These are phyloP conservation scores for Monilinia vaccinii-corymbosi DNA, from an alignment of 2,329 filamentous ascomycete genomes.

Conservation along the genomic window DNA sequence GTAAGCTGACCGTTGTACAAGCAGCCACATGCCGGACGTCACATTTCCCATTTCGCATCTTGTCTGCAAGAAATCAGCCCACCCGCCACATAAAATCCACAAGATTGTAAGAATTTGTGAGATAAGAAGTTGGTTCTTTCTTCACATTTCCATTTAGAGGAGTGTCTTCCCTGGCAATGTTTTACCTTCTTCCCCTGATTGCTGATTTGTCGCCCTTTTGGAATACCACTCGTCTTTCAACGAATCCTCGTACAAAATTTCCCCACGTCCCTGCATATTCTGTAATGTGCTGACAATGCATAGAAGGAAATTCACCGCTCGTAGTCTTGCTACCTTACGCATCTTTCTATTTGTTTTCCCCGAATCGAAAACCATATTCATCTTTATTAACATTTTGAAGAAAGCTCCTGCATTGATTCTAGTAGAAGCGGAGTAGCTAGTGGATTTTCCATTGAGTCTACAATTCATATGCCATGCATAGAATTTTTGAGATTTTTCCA, in stretches of 20 bases:
- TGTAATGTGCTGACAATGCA: slow-evolving; percentile 2
- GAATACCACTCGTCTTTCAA: not conserved
- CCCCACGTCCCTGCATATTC: not conserved
- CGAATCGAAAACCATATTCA: not conserved
- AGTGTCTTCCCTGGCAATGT: not conserved
- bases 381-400: not conserved
- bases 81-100: not conserved
- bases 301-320: not conserved
- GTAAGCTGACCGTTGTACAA: slow-evolving; percentile 7
- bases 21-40: not conserved
- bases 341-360: not conserved
- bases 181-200: not conserved
- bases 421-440: not conserved
- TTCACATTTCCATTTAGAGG: not conserved
- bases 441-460: not conserved
- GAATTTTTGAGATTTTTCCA: not conserved
- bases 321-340: not conserved
- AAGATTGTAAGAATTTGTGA: not conserved
- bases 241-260: not conserved
- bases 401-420: not conserved
- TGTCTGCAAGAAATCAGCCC: not conserved
- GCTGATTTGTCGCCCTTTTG: not conserved
- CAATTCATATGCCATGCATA: not conserved
- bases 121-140: not conserved
- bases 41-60: not conserved